Evolutionary conservation across 2,329 filamentous ascomycete species (phyloP).

Genomic region (Septoria linicola): DNA sequence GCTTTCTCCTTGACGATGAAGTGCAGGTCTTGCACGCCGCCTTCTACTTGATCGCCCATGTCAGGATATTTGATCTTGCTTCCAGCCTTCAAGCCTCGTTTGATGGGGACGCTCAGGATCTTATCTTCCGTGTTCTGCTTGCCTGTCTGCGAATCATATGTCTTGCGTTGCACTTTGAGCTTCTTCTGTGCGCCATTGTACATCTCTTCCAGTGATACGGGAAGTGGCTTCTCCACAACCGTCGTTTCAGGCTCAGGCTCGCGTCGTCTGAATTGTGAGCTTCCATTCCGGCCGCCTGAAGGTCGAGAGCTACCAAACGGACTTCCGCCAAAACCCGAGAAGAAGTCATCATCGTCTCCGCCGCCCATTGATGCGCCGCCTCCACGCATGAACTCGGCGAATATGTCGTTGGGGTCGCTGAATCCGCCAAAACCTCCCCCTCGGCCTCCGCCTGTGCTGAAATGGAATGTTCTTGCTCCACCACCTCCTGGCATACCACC

Average conservation of each 20-base stretch:
- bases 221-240: conserved; percentile 80
- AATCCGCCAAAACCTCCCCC: conserved; percentile 70
- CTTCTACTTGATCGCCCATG: conserved; percentile 96
- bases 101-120: conserved; percentile 91
- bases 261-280: conserved; percentile 40
- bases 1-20: conserved; percentile 95
- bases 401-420: conserved; percentile 79
- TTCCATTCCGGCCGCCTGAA: conserved; percentile 44
- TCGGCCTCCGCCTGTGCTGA: conserved; percentile 56
- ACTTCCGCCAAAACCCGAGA: conserved; percentile 44
- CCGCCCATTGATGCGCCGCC: conserved; percentile 51
- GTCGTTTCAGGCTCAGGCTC: conserved; percentile 77
- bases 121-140: conserved; percentile 86
- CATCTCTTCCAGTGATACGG: conserved; percentile 81
- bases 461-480: conserved; percentile 61
- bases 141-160: conserved; percentile 74
- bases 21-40: conserved; percentile 90
- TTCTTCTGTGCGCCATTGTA: conserved; percentile 89
- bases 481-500: conserved; percentile 54
- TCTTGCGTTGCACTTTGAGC: conserved; percentile 97
- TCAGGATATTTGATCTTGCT: conserved; percentile 98
- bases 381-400: conserved; percentile 74
- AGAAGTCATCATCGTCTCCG: conserved; percentile 53
- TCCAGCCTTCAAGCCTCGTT: conserved; percentile 90
- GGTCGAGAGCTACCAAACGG: conserved; percentile 42